Evolutionary conservation across 176 grass and related monocot species (phyloP).

Genomic region (Guadua angustifolia): DNA sequence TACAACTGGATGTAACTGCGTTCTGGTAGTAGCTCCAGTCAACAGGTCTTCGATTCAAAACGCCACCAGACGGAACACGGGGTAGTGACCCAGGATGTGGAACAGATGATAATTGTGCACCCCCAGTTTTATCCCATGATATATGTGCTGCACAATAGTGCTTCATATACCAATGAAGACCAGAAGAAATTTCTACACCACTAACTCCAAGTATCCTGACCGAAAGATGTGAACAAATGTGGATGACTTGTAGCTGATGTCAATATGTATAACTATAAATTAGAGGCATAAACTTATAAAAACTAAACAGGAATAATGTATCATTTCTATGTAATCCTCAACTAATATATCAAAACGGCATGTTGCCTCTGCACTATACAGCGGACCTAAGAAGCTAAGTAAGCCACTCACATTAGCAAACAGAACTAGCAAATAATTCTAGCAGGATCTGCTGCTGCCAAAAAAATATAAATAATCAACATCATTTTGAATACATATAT

Average conservation of each 20-base stretch:
- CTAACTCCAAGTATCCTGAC: conserved; percentile 60
- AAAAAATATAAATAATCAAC: not conserved
- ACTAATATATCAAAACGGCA: conserved; percentile 22
- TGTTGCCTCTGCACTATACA: not conserved
- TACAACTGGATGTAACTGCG: conserved; percentile 81
- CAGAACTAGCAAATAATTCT: conserved; percentile 11
- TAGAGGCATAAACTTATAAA: conserved; percentile 1
- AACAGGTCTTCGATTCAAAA: conserved; percentile 64
- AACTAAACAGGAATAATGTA: not conserved
- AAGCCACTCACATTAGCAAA: conserved; percentile 13
- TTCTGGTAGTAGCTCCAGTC: conserved; percentile 88
- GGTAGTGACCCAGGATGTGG: conserved; percentile 59
- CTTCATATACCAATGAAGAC: conserved; percentile 76
- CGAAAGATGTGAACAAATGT: conserved; percentile 39
- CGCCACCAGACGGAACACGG: conserved; percentile 55
- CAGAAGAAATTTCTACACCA: conserved; percentile 77
- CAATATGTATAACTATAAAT: not conserved
- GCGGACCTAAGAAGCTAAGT: not conserved
- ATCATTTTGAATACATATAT: not conserved
- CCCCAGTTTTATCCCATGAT: conserved; percentile 77
- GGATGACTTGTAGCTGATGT: not conserved
- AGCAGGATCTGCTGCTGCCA: not conserved
- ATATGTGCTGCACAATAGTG: conserved; percentile 59
- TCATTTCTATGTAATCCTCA: not conserved
- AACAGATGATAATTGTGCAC: conserved; percentile 61